Evolutionary conservation across 306 rosid species (phyloP), one percentile per base, ranked within the genome.

Genomic region (Echinosophora koreensis): DNA sequence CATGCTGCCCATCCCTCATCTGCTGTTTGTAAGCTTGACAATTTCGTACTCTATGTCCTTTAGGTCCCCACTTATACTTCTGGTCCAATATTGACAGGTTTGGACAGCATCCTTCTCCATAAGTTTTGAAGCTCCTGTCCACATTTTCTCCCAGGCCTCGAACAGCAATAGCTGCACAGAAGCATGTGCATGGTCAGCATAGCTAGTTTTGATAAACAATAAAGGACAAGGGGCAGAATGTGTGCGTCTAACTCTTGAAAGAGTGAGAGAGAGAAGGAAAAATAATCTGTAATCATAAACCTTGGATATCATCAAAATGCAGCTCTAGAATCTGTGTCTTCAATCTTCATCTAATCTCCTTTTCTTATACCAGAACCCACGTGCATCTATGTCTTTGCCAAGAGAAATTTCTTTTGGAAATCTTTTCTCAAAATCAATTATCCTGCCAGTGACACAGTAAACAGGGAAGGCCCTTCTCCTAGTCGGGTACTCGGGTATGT

Each of bases 1-100:
- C 93, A 82, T 88, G 96, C 75, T 90, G 93, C 32, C 96, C 96
- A 73, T 88, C 96, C 84, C 96, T 90, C 93, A 88, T 90, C 77
- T 90, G 96, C 80, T 90, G 93, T 65, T 90, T 90, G 87, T 67
- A 87, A 76, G 90, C 96, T 82, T 84, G 84, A 75, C 93, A 90
- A 60, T 90, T 85, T 32, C 91, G 77, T 13, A 80, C 96, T 78
- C 86, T 71, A 67, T 90, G 93, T 34, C 96, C 96, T 84, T 87
- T 90, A 17, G 96, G 91, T 8, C 93, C 96, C 96, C 46, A 90
- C 96, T 73, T 88, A 91, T 73, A 90, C 89, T 85, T 90, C 96
- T 49, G 93, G 77, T 78, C 93, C 93, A 90, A 73, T 88, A 88
- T 49, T 91, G 93, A 82, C 96, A 90, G 27, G 93, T 90, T 85